Evolutionary conservation across 192 early-diverging fungal genomes (phyloP), one percentile per base, ranked within the genome.

Genomic region (Coemansia sp.): DNA sequence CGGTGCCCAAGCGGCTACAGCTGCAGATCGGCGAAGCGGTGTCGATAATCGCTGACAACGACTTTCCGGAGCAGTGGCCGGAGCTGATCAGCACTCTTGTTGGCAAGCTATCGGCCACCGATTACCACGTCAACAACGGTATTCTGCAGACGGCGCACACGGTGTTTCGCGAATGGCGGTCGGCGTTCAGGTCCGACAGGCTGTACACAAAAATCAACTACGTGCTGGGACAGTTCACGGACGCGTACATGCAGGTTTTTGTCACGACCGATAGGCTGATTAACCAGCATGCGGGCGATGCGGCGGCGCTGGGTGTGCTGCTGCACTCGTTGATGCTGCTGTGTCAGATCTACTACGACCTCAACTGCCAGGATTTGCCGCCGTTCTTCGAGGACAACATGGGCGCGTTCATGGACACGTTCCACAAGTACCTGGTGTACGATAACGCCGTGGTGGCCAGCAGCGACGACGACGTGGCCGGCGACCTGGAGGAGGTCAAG

Each of bases 321-420:
- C 86, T 87, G 42, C 88, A 94, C 64, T 86, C 87, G 14, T 63
- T 99, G 25, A 77, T 89, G 54, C 84, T 95, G 7, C 69, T 97
- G 60, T 85, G 87, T 60, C 91, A 96, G 76, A 92, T 99, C 58
- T 99, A 90, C 74, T 95, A 95, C 69, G 91, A 92, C 73, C 82
- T 99, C 52, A 99, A 96, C 68, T 96, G 85, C 71, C 96, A 97
- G 80, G 97, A 99, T 76, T 77, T 97, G 57, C 96, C 97, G 14
- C 93, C 95, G 69, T 97, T 94, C 74, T 98, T 97, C 63, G 96
- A 97, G 69, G 94, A 97, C 75, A 87, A 97, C 73, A 88, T 94
- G 80, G 76, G 72, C 11, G 72, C 83, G 64, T 96, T 94, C 56
- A 89, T 97, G 92, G 61, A 73, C 17, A 70, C 95, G 11, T 88